Base-by-base conservation (phyloP, 192 early-diverging fungal species). In the Dissophora ornata region DNA sequence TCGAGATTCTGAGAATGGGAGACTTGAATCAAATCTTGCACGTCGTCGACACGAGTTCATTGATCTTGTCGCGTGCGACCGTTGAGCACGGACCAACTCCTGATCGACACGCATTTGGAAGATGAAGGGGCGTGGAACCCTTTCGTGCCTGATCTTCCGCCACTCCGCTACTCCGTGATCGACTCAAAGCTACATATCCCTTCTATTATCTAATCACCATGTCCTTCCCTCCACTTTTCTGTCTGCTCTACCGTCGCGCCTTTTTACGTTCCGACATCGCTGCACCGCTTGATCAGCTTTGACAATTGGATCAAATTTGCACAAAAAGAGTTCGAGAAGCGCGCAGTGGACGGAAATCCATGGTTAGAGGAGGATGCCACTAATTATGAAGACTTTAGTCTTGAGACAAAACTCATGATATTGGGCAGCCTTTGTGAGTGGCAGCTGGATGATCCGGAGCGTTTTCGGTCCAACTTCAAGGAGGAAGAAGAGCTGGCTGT, bases 391-490 rank as follows among this genome's bases (percentile, higher is more conserved):
- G 40, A 29, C 12, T 61, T 58, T 19, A 79, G 58, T 18, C 52
- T 48, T 55, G 18, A 56, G 12, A 45, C 51, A 16, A 67, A 70
- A 46, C 41, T 61, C 47, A 47, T 58, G 25, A 78, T 61, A 18
- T n/a, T 47, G 44, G 19, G 41, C 21, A 57, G 70, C 18, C 63
- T 87, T 12, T 84, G 82, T 49, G 84, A 93, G 74, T 90, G 89
- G 87, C 90, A 93, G 69, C 64, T 90, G 42, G 90, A 92, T 47
- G 82, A 86, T 60, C 82, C 87, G n/a, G 91, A 93, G 34, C 74
- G 79, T 25, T 86, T 93, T 32, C 81, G 88, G 15, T 69, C 81
- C 5, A 69, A 80, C 33, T 56, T 90, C 29, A 77, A 80, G 21
- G 71, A 56, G 10, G 89, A 89, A 33, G 86, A 89, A 21, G 89